A percentile compares a stretch with the other conserved stretches of the same genome.
Conservation (phyloP, 805 yeast genomes). For the Metschnikowia cubensis region DNA sequence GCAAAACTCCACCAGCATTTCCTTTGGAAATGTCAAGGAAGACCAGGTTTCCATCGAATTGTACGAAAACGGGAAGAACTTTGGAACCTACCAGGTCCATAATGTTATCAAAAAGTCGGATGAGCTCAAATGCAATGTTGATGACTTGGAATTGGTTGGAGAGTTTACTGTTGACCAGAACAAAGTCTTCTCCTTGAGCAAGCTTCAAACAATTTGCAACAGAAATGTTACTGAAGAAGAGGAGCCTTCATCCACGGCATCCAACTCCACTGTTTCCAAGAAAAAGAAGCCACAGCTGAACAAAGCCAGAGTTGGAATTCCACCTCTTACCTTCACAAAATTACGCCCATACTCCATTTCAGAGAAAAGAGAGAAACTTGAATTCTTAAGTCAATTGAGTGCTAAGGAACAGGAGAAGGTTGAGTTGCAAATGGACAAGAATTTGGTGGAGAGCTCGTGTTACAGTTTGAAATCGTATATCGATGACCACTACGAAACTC, state of each 20-base stretch:
- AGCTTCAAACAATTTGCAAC: slow-evolving; percentile 45
- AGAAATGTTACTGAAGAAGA: slow-evolving; percentile 16
- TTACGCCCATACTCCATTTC: slow-evolving; percentile 31
- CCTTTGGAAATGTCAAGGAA: slow-evolving; percentile 32
- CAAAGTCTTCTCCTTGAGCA: slow-evolving; percentile 46
- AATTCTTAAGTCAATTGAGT: slow-evolving; percentile 51
- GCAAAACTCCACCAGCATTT: slow-evolving; percentile 30
- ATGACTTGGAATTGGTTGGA: slow-evolving; percentile 30
- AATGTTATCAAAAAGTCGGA: slow-evolving; percentile 25
- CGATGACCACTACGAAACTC: slow-evolving; percentile 46
- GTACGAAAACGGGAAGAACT: slow-evolving; percentile 37
- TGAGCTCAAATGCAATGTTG: slow-evolving; percentile 39
- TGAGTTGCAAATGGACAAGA: slow-evolving; percentile 54
- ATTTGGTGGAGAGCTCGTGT: slow-evolving; percentile 67
- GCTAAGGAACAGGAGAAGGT: slow-evolving; percentile 52
- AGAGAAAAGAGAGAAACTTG: slow-evolving; percentile 42
- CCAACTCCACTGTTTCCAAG: slow-evolving; percentile 16
- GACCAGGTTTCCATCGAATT: slow-evolving; percentile 28
- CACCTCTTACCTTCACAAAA: slow-evolving; percentile 46
- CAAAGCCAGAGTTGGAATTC: slow-evolving; percentile 27
- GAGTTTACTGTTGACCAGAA: slow-evolving; percentile 45
- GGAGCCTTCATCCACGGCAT: neutral
- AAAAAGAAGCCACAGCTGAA: slow-evolving; percentile 18
- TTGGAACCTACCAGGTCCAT: slow-evolving; percentile 25
- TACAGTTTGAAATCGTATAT: slow-evolving; percentile 63